Evolutionary conservation across 1,139 yeast species (phyloP).

Genomic region (Diutina mesorugosa): DNA sequence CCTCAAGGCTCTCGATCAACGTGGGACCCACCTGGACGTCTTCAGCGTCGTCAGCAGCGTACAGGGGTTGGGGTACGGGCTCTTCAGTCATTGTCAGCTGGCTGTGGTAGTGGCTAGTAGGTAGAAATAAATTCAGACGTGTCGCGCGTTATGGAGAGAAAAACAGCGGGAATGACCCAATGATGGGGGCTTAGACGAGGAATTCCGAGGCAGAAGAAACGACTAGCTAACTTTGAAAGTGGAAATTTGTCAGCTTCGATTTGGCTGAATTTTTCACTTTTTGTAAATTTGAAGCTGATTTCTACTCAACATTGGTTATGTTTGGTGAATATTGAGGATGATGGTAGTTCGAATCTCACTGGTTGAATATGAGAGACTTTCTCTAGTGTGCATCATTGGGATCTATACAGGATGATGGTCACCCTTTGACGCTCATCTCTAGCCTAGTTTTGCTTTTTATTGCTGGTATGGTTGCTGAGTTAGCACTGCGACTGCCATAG

Average conservation of each 20-base stretch:
- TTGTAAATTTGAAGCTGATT: not conserved
- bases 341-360: not conserved
- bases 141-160: not conserved
- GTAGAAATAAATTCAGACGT: not conserved
- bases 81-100: not conserved
- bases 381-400: too few species aligned
- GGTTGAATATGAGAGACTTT: too few species aligned
- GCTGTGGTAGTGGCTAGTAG: not conserved
- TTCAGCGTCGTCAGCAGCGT: not conserved
- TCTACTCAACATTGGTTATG: not conserved
- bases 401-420: too few species aligned
- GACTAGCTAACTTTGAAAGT: too few species aligned
- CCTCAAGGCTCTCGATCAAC: constrained; percentile 40
- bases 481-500: too few species aligned
- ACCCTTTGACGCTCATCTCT: too few species aligned
- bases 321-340: not conserved
- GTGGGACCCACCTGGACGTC: constrained; percentile 22
- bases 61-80: not conserved
- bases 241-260: not conserved
- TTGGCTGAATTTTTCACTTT: not conserved
- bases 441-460: too few species aligned
- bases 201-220: not conserved
- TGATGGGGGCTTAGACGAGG: not conserved
- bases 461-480: too few species aligned
- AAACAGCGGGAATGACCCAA: not conserved